Base-by-base conservation (phyloP, 2,329 filamentous ascomycete species). In the Xylariaceae sp. region DNA sequence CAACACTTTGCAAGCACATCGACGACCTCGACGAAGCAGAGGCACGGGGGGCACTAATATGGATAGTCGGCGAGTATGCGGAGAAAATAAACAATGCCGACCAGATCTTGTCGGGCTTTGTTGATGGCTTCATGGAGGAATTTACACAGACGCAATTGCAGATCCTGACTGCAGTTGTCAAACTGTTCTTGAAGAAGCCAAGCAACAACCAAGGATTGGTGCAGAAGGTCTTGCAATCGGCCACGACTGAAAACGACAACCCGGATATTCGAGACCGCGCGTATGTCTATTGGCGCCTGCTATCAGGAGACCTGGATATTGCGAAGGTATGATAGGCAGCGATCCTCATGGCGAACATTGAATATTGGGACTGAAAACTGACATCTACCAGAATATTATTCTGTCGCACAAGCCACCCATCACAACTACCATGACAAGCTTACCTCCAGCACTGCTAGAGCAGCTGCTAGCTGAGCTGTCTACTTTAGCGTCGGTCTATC, bases 41-140 rank as follows among this genome's bases (percentile, higher is more conserved):
- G 54, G 92, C 92, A 5, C 74, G 92, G 56, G 89, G 85, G 3
- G 85, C 90, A 15, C 69, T 98, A 43, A 97, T 98, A 56, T 98
- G 92, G 92, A 97, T 98, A 51, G 90, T 98, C 5, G 92, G 92
- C 52, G 92, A 98, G 62, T 98, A 98, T 60, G 92, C 92, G 1
- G 92, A 98, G 69, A 98, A 98, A 73, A 98, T 98, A 57, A 94
- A 79, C 67, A 97, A 98, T 55, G 92, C 92, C n/a, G 88, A 89
- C 48, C 88, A 97, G 52, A 97, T 98, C 47, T 66, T 98, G 43
- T 75, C 81, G 36, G 82, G 85, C 13, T 98, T 98, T 57, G 90
- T 96, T 9, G 92, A 97, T 40, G 83, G 81, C 1, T 97, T 98
- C 62, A 85, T 85, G 61, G 92, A 97, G 60, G 92, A 98, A 62